Evolutionary conservation across 768 basidiomycete genomes (phyloP), one percentile per base, ranked within the genome.

Genomic region (Calocera viscosa): DNA sequence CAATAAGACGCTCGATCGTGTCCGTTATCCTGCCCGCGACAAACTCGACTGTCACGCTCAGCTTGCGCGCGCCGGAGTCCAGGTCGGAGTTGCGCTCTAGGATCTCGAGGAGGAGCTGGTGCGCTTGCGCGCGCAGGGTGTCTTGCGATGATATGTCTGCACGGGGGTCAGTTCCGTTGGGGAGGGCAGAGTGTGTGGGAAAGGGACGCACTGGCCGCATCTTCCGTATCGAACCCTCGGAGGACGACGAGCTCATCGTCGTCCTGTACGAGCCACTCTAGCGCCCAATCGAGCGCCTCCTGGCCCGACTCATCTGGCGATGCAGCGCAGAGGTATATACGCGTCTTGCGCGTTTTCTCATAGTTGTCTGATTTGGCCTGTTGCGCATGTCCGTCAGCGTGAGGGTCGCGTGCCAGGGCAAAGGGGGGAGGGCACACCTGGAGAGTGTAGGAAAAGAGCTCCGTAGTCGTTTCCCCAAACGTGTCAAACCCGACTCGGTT

Each of bases 171-270:
- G 14, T 14, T 5, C 19, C 43, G 24, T 7, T 19, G 24, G 16
- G 12, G 43, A 34, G 33, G 19, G 28, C 49, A 43, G 63, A 41
- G n/a, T 8, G 2, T 28, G 30, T 1, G 35, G 40, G 39, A 64
- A 19, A 33, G 30, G 22, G 19, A 40, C 26, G 63, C 39, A 38
- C 39, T 38, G 53, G 91, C 88, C 30, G 91, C 77, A 35, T 88
- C 89, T 38, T 93, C 94, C 68, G 89, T 84, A 69, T 95, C 93
- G 16, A 95, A 84, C 0, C 95, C 95, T 39, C 95, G 80, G 67
- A 91, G 90, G 10, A 97, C 88, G 67, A 99, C 86, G 24, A 98
- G 78, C 76, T 98, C 95, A 74, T 98, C 95, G 1, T 91, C 90
- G 66, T 91, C 89, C 75, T 90, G 88, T 8, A 88, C 85, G 12